These are phyloP conservation scores for Amanita inopinata DNA, from an alignment of 768 basidiomycete species.

Conservation along the genomic window DNA sequence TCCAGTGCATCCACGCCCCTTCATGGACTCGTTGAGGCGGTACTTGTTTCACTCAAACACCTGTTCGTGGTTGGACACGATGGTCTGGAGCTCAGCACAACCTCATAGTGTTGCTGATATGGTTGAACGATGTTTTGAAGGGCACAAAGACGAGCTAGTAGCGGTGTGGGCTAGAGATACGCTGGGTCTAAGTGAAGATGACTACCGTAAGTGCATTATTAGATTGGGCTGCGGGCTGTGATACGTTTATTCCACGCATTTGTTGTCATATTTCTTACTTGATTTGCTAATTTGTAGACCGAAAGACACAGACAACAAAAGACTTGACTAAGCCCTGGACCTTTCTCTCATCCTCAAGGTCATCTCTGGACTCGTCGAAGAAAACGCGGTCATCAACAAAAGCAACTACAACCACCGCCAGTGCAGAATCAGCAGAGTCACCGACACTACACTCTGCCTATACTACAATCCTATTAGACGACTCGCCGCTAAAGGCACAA, in stretches of 20 bases:
- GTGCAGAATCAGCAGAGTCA: slow-evolving; percentile 4
- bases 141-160: slow-evolving; percentile 29
- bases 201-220: slow-evolving; percentile 57
- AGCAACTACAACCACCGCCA: too few relatives aligned
- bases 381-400: too few relatives aligned
- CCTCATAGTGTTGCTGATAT: slow-evolving; percentile 71
- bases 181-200: slow-evolving; percentile 47
- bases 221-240: too few relatives aligned
- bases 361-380: slow-evolving; percentile 8
- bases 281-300: slow-evolving; percentile 19
- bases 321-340: slow-evolving; percentile 65
- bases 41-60: slow-evolving; percentile 58
- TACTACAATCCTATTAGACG: slow-evolving; percentile 42
- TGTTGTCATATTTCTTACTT: background rate
- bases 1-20: slow-evolving; percentile 50
- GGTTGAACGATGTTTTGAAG: slow-evolving; percentile 53
- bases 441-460: slow-evolving; percentile 28
- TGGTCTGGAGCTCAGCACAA: slow-evolving; percentile 87
- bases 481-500: slow-evolving; percentile 44
- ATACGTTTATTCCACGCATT: background rate
- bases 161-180: slow-evolving; percentile 79
- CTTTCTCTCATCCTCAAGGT: slow-evolving; percentile 15
- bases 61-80: slow-evolving; percentile 65
- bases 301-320: slow-evolving; percentile 56
- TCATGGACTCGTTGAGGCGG: slow-evolving; percentile 45